phyloP scores from a whole-genome alignment of 2,329 filamentous ascomycete species.

The Chrysoporthe austroafricana region DNA sequence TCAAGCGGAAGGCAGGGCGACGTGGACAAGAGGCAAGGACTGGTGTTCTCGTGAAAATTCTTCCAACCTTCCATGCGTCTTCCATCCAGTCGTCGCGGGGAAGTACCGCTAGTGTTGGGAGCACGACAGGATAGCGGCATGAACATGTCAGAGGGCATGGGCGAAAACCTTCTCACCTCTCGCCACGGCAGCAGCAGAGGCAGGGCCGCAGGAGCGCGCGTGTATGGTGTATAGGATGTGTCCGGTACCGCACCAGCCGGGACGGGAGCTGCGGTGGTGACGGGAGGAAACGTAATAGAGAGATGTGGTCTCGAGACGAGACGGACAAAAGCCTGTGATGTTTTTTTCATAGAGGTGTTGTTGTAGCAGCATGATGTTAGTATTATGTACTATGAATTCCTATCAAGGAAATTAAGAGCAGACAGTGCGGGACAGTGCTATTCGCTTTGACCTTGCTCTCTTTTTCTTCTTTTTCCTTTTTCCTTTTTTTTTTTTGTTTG shows the following conservation, averaged over 20 bases:
- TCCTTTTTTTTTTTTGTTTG: background rate
- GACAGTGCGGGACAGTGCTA: slow-evolving; percentile 17
- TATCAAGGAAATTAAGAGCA: background rate
- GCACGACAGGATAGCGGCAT: background rate
- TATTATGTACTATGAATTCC: background rate
- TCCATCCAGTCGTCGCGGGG: background rate
- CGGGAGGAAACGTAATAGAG: background rate
- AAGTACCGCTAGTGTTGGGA: background rate
- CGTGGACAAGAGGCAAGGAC: slow-evolving; percentile 1
- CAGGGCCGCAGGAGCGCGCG: background rate
- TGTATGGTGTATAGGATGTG: background rate
- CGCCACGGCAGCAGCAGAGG: background rate
- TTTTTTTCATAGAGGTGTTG: background rate
- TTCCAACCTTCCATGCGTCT: slow-evolving; percentile 1
- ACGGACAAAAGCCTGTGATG: background rate
- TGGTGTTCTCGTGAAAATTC: background rate
- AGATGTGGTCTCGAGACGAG: background rate
- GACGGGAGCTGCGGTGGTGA: background rate
- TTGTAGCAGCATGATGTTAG: background rate
- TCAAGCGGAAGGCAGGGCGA: slow-evolving; percentile 8
- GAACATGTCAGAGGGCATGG: background rate
- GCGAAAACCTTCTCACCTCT: background rate
- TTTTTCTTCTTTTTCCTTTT: background rate
- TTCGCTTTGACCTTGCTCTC: background rate
- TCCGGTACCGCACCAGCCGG: background rate